Base-by-base conservation (phyloP, 2,329 filamentous ascomycete species). In the Byssothecium circinans region DNA sequence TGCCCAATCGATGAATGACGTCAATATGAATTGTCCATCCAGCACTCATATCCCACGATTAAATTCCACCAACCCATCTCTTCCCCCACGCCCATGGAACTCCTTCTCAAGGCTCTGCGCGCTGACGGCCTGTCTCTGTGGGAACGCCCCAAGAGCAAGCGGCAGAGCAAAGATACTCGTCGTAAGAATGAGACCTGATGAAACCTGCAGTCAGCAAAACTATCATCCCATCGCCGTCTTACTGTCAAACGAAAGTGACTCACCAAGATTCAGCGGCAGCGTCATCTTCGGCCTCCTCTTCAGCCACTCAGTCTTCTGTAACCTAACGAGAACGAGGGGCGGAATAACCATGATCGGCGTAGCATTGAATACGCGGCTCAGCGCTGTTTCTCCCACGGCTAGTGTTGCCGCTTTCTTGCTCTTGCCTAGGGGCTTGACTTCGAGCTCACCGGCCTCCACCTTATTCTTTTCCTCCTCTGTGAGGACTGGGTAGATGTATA, bases 331-430 rank as follows among this genome's bases (percentile, higher is more conserved):
- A 19, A 95, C 75, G 67, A 99, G 77, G 18, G 94, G 90, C 34
- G 94, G 94, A 37, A 99, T 78, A 12, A 95, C 91, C 94, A 99
- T 99, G 75, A 99, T 94, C 10, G 94, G 94, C 11, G 89, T 95
- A 51, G 90, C 88, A 73, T 97, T 99, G 62, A 97, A 79, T 50
- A 97, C 91, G 50, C 94, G 84, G 58, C 88, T 94, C 37, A 95
- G 77, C 2, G 94, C 94, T 39, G 94, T 99, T 78, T 99, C 92
- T 51, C 85, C 87, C 1, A 99, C 94, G 10, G 94, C 94, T 17
- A 97, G 73, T 22, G 85, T 88, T 10, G 94, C 94, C 1, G 94
- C 94, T 68, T 86, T 90, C 69, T 86, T 88, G 69, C 87, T 91
- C 79, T 89, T 92, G 56, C 94, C 94, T 29, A 99, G 76, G 49